A percentile compares a stretch with the other conserved stretches of the same genome.
These are phyloP conservation scores for Pseudocercospora macadamiae DNA, from an alignment of 2,329 filamentous ascomycete genomes.

Conservation along the genomic window DNA sequence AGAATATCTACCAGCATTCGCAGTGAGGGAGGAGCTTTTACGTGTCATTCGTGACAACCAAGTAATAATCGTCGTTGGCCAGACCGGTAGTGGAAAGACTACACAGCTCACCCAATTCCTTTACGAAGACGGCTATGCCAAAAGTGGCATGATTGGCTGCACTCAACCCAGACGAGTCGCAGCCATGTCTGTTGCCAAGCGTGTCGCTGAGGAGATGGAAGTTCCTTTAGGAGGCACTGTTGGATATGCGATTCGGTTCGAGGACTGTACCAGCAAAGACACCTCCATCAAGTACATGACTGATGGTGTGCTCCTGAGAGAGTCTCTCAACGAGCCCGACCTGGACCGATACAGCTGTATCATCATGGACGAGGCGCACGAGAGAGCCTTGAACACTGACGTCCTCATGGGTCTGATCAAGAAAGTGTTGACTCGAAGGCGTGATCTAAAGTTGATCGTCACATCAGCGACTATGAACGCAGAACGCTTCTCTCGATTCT, in stretches of 20 bases:
- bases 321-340: slow-evolving; percentile 89
- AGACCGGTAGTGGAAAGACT: slow-evolving; percentile 97
- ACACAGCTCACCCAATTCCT: slow-evolving; percentile 97
- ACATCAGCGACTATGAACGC: slow-evolving; percentile 99
- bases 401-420: slow-evolving; percentile 97
- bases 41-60: slow-evolving; percentile 95
- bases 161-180: slow-evolving; percentile 96
- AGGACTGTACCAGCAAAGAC: slow-evolving; percentile 95
- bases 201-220: slow-evolving; percentile 98
- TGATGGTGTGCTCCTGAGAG: slow-evolving; percentile 89
- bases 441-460: slow-evolving; percentile 94
- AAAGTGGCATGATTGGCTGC: slow-evolving; percentile 87
- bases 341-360: slow-evolving; percentile 96
- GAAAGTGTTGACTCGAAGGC: slow-evolving; percentile 85
- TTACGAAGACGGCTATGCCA: slow-evolving; percentile 91
- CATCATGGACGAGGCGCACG: slow-evolving; percentile 99
- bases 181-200: slow-evolving; percentile 98
- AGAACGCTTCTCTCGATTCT: slow-evolving; percentile 93
- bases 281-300: slow-evolving; percentile 99
- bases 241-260: slow-evolving; percentile 96
- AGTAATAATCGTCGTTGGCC: slow-evolving; percentile 93
- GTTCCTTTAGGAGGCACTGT: slow-evolving; percentile 84
- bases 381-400: slow-evolving; percentile 93
- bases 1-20: slow-evolving; percentile 92
- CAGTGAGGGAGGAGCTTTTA: slow-evolving; percentile 88